These are phyloP conservation scores for Yarrowia deformans DNA, from an alignment of 805 yeast genomes.

Conservation along the genomic window DNA sequence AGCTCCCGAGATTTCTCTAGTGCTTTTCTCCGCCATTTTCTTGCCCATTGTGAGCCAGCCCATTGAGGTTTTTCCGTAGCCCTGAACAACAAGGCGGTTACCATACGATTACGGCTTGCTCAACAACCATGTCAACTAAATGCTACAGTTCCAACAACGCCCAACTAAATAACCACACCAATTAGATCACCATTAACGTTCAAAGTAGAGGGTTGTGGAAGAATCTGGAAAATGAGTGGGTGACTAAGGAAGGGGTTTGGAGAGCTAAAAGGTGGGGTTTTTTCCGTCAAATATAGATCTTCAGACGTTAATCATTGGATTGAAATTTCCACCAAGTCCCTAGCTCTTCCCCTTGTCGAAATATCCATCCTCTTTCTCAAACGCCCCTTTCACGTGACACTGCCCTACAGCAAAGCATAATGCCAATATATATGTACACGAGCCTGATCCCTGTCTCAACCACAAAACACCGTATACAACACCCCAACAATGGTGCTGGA, in stretches of 20 bases:
- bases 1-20: conserved; percentile 6
- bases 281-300: too few species aligned
- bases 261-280: too few species aligned
- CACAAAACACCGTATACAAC: neutral
- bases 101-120: too few species aligned
- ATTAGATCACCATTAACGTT: neutral
- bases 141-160: too few species aligned
- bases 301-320: too few species aligned
- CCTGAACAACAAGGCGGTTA: too few species aligned
- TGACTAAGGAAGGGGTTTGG: too few species aligned
- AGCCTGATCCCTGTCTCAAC: neutral
- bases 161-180: too few species aligned
- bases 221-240: neutral
- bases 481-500: conserved; percentile 72
- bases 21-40: conserved; percentile 4
- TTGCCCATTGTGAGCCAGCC: conserved; percentile 3
- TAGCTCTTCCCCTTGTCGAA: too few species aligned
- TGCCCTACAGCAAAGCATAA: neutral
- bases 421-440: neutral
- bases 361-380: too few species aligned
- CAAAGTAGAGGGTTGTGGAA: neutral
- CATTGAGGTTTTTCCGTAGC: conserved; percentile 16
- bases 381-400: conserved; percentile 5
- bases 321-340: too few species aligned
- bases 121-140: too few species aligned